Evolutionary conservation across 164 flowering plant species (phyloP), one percentile per base, ranked within the genome.

Genomic region (Vitis amurensis): DNA sequence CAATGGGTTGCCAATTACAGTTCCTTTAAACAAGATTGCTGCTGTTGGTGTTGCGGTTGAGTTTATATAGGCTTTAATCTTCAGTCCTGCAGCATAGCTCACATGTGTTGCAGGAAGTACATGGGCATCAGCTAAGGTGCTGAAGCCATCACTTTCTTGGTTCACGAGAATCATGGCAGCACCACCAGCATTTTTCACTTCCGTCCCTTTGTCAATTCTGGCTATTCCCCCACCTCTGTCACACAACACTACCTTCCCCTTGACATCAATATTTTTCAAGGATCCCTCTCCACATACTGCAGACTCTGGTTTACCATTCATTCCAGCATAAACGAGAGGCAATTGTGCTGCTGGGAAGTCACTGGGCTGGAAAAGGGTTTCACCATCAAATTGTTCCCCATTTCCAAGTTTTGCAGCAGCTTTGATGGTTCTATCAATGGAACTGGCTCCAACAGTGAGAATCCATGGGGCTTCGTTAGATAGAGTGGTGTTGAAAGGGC

Each of bases 361-460:
- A 7, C 31, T 37, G 1, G 82, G 83, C 48, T 81, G 87, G 67
- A 73, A 82, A 2, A 81, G 16, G 15, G 90, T 77, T 69, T 86
- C 86, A 6, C 90, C 89, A n/a, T 69, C 58, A 44, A 68, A 73
- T 55, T 74, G 69, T 30, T 74, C 66, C 1, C 75, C 73, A 63
- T 87, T 79, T 67, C 87, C 89, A 8, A 87, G 84, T 37, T 58
- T 63, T 0, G 70, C 77, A 3, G 68, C 71, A 1, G 85, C 77
- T n/a, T 19, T 68, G 10, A 84, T 51, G 3, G 5, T 66, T 56
- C 91, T 73, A 55, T 89, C 89, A 1, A 69, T 73, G 14, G 83
- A 84, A 77, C 89, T 82, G 5, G 91, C 89, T 1, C 89, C 93
- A 12, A 89, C 91, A 0, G 89, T 87, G 50, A 87, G 82, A 61